Evolutionary conservation across 2,329 filamentous ascomycete species (phyloP).

Genomic region (Cladophialophora chaetospira): DNA sequence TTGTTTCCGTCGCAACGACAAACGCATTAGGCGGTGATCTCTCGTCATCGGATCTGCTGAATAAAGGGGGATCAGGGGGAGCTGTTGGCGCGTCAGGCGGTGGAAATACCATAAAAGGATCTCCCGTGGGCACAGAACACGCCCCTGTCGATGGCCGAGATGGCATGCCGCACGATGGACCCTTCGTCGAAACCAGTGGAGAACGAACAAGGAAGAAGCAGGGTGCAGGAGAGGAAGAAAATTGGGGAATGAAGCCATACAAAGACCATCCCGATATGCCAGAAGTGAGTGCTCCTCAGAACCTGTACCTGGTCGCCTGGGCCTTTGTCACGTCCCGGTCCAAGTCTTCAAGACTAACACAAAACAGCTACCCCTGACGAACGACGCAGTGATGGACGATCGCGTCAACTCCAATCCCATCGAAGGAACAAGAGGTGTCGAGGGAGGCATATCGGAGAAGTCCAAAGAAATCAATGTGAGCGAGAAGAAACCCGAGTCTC

Average conservation of each 20-base stretch:
- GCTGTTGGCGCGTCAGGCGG: conserved; percentile 18
- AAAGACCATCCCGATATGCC: conserved; percentile 39
- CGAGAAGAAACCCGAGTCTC: conserved; percentile 76
- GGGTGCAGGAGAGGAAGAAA: conserved; percentile 34
- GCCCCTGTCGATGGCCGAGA: conserved; percentile 90
- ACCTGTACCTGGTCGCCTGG: too few relatives aligned
- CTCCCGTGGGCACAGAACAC: conserved; percentile 66
- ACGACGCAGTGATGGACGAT: conserved; percentile 91
- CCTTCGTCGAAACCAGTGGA: conserved; percentile 58
- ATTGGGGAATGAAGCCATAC: conserved; percentile 39
- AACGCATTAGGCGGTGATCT: conserved; percentile 23
- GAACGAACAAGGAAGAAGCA: conserved; percentile 50
- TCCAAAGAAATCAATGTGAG: conserved; percentile 72
- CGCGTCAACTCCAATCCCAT: conserved; percentile 73
- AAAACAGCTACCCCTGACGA: conserved; percentile 59
- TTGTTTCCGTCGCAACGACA: conserved; percentile 37
- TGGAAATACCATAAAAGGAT: conserved; percentile 22
- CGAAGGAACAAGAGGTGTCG: conserved; percentile 82
- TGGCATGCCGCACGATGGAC: conserved; percentile 88
- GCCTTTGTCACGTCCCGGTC: too few relatives aligned
- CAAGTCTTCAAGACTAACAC: too few relatives aligned
- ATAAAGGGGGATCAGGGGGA: conserved; percentile 16
- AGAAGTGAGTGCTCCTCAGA: too few relatives aligned
- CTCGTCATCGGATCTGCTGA: conserved; percentile 20
- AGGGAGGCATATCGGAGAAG: conserved; percentile 87